Conservation (phyloP, 805 yeast genomes). For the Cyberlindnera mycetangii region DNA sequence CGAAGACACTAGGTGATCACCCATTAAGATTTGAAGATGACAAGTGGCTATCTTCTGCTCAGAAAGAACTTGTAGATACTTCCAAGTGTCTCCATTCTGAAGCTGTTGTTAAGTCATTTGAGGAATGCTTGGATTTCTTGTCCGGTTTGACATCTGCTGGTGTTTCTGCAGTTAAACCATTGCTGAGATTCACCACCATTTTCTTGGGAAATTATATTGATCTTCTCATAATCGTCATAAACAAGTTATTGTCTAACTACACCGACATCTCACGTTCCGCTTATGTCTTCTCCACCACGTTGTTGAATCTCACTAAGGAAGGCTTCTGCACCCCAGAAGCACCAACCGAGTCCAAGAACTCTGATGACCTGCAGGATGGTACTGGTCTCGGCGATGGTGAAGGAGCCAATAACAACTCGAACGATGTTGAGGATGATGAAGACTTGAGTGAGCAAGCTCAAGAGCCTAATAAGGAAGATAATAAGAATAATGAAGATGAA, state of each 20-base stretch:
- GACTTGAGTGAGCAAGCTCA: constrained; percentile 73
- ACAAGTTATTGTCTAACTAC: constrained; percentile 48
- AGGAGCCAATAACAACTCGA: constrained; percentile 77
- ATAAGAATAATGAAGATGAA: constrained; percentile 62
- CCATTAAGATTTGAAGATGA: constrained; percentile 49
- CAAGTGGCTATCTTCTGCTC: constrained; percentile 60
- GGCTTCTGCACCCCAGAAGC: constrained; percentile 95
- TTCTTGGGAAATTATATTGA: constrained; percentile 56
- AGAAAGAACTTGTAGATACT: constrained; percentile 40
- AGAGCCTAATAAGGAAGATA: constrained; percentile 68
- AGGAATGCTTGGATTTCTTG: constrained; percentile 34
- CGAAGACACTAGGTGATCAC: constrained; percentile 13
- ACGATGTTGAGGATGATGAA: constrained; percentile 89
- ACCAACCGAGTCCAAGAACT: constrained; percentile 56
- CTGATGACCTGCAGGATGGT: constrained; percentile 75
- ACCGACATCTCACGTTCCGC: constrained; percentile 57
- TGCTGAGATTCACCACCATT: constrained; percentile 59
- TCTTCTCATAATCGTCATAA: constrained; percentile 42
- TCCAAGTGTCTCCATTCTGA: constrained; percentile 41
- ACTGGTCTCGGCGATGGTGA: constrained; percentile 92
- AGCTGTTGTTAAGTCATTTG: constrained; percentile 36
- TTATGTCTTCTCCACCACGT: constrained; percentile 50
- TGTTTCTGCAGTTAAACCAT: constrained; percentile 41
- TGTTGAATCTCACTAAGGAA: constrained; percentile 61
- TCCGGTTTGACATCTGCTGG: constrained; percentile 36